Conservation (phyloP, 2,329 filamentous ascomycete genomes). For the Microcyclospora tardicrescens region DNA sequence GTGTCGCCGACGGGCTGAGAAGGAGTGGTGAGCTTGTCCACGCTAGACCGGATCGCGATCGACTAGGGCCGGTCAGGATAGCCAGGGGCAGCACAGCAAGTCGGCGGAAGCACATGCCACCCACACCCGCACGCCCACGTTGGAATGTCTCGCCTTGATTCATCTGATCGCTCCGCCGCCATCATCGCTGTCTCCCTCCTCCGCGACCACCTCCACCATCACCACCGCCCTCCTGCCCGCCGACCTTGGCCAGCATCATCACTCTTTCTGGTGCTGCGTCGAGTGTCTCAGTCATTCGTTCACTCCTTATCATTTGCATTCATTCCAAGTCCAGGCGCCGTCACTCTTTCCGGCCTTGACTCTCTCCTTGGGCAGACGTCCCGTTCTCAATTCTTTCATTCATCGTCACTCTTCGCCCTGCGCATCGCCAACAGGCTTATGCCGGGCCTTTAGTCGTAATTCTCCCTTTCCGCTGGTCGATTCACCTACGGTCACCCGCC, state of each 20-base stretch:
- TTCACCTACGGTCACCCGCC: too few species aligned
- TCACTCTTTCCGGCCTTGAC: constrained; percentile 21
- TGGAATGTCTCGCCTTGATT: not conserved
- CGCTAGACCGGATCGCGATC: too few species aligned
- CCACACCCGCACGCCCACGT: too few species aligned
- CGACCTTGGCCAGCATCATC: constrained; percentile 13
- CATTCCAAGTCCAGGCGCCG: constrained; percentile 10
- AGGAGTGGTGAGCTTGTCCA: too few species aligned
- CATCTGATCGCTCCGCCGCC: not conserved
- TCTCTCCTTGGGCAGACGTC: constrained; percentile 11
- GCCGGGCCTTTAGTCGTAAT: too few species aligned
- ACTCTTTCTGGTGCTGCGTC: constrained; percentile 21
- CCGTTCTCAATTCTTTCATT: too few species aligned
- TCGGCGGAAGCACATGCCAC: too few species aligned
- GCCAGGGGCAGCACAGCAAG: too few species aligned
- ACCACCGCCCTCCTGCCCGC: not conserved
- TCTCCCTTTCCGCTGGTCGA: too few species aligned
- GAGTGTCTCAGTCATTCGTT: not conserved
- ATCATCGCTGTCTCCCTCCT: not conserved
- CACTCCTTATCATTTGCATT: constrained; percentile 3
- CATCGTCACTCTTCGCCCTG: not conserved
- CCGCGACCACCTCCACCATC: constrained; percentile 1
- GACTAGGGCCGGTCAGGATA: too few species aligned
- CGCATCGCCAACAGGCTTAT: not conserved
- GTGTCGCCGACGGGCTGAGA: too few species aligned